These are phyloP conservation scores for Epichloe hybrida DNA, from an alignment of 2,329 filamentous ascomycete species.

Conservation along the genomic window DNA sequence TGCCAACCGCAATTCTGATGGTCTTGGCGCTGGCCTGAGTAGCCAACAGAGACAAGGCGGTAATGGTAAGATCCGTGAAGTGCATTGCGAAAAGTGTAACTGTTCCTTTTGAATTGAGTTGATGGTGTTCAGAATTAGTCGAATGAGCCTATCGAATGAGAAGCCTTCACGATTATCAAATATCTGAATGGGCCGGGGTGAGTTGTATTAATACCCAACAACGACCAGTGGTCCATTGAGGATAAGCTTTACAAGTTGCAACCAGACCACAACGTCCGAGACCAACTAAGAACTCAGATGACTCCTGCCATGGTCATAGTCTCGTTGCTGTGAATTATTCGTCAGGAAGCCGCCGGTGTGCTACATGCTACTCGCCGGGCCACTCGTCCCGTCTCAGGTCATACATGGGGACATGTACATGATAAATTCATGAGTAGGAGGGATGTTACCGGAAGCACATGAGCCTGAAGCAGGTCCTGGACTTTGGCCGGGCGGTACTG, in stretches of 20 bases:
- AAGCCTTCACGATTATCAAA: background rate
- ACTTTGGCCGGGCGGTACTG: background rate
- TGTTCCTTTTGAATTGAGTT: too few relatives aligned
- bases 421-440: too few relatives aligned
- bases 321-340: too few relatives aligned
- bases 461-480: too few relatives aligned
- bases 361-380: background rate
- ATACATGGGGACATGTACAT: background rate
- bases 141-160: background rate
- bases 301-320: too few relatives aligned
- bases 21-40: conserved; percentile 14
- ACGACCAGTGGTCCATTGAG: background rate
- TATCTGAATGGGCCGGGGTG: background rate
- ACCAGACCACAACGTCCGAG: background rate
- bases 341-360: too few relatives aligned
- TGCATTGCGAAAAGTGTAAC: conserved; percentile 5
- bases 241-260: background rate
- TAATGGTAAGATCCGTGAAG: conserved; percentile 5
- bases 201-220: background rate
- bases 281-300: too few relatives aligned
- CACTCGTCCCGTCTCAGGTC: background rate
- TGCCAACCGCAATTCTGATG: conserved; percentile 27
- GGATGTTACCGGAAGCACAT: too few relatives aligned
- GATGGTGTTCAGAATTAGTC: too few relatives aligned
- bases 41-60: conserved; percentile 7